Evolutionary conservation across 352 stramenopile genomes (phyloP), one percentile per base, ranked within the genome.

Genomic region (Globisporangium nagaii): DNA sequence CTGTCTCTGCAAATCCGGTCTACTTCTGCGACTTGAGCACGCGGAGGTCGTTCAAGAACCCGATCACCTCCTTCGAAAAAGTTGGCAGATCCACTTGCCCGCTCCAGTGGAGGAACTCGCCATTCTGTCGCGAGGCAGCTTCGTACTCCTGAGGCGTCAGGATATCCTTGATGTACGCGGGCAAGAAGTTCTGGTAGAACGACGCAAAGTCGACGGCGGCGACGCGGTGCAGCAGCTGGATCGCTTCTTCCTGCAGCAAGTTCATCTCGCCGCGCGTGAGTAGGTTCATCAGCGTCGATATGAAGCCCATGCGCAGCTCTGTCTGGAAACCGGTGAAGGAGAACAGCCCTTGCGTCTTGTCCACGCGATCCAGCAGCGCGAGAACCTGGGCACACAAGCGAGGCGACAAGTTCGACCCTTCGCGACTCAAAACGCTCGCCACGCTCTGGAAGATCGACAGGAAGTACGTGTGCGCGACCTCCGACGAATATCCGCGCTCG

Each of bases 191-290:
- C 47, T 88, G 75, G 49, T 87, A 90, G 62, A 93, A 93, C 8
- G 75, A 87, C 27, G 70, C 51, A 54, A 90, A 88, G 55, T 93
- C 75, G n/a, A 84, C 82, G 6, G 68, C 66, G 3, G 79, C 78
- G 17, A 93, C 73, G 28, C 78, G 79, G 49, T 87, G 73, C 31
- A 93, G 67, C 44, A 93, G 42, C 49, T 72, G 65, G 36, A 88
- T 84, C 34, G 84, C 67, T 57, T 93, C 82, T 24, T 93, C 82
- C 35, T 86, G 77, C 20, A 93, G 70, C 39, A 93, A 31, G 44
- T 88, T 89, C 75, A 93, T 79, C 55, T 90, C 79, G 22, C 82
- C 82, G 53, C 75, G 79, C 1, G 76, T 89, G 36, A 93, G 50
- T 40, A 93, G 70, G 32, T 83, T 86, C 75, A 93, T 82, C 19